Conservation (phyloP, 2,329 filamentous ascomycete species). For the Cladophialophora carrionii region DNA sequence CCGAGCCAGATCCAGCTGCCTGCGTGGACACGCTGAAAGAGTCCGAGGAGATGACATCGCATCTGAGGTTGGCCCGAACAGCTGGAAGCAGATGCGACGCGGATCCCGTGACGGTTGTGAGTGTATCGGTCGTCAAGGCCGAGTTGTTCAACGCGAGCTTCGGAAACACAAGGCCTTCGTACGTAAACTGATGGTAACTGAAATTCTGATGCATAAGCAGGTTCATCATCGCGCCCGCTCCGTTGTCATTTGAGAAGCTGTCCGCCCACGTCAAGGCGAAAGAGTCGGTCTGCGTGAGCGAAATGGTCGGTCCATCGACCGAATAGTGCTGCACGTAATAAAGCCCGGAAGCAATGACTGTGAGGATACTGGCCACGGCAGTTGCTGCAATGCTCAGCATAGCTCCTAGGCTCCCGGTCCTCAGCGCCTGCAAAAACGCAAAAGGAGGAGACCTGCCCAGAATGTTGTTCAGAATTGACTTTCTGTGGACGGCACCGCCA, state of each 20-base stretch:
- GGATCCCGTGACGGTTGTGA: conserved; percentile 26
- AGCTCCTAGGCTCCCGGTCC: conserved; percentile 35
- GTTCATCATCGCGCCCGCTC: conserved; percentile 33
- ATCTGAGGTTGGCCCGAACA: conserved; percentile 32
- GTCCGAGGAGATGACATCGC: conserved; percentile 26
- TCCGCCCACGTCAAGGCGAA: conserved; percentile 39
- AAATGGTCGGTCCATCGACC: conserved; percentile 34
- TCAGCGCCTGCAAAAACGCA: conserved; percentile 32
- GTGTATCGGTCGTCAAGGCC: conserved; percentile 15
- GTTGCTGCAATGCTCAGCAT: conserved; percentile 37
- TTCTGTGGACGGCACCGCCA: conserved; percentile 30
- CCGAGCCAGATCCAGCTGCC: conserved; percentile 25
- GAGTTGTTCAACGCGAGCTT: conserved; percentile 32
- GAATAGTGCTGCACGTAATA: conserved; percentile 40
- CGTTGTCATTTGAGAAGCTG: conserved; percentile 35
- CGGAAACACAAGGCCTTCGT: conserved; percentile 35
- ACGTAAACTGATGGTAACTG: conserved; percentile 36
- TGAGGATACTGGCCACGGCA: conserved; percentile 35
- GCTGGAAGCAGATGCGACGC: conserved; percentile 24
- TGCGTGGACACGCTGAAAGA: conserved; percentile 28
- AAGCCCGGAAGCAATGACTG: conserved; percentile 41
- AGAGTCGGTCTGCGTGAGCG: conserved; percentile 39
- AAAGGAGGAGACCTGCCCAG: conserved; percentile 32
- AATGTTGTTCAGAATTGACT: conserved; percentile 35
- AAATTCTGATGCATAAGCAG: conserved; percentile 35